phyloP scores from a whole-genome alignment of 140 eudicot genomes.

The Flaveria floridana region DNA sequence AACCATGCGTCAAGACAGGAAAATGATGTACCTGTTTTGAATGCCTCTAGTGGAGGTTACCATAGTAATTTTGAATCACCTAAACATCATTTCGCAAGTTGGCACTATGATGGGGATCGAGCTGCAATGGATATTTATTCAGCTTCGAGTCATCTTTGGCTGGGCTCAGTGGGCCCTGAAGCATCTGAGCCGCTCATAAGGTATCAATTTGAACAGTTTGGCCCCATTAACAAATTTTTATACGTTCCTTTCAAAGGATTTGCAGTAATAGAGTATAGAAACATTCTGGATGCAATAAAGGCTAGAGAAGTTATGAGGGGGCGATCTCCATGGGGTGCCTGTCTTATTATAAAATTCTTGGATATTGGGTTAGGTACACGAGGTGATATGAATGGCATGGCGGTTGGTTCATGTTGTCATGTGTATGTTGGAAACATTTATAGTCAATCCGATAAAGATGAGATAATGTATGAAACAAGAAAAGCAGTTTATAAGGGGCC shows the following conservation, averaged over 20 bases:
- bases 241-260: constrained; percentile 56
- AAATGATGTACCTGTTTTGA: constrained; percentile 34
- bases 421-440: constrained; percentile 71
- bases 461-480: constrained; percentile 60
- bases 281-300: constrained; percentile 72
- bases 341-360: constrained; percentile 62
- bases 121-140: constrained; percentile 68
- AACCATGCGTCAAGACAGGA: constrained; percentile 38
- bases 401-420: constrained; percentile 68
- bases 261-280: constrained; percentile 65
- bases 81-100: constrained; percentile 38
- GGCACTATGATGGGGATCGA: constrained; percentile 82
- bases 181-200: constrained; percentile 71
- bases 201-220: constrained; percentile 78
- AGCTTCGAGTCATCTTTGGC: constrained; percentile 78
- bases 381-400: constrained; percentile 61
- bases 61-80: constrained; percentile 52
- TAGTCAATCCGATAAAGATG: constrained; percentile 74
- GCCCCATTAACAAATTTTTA: constrained; percentile 57
- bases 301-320: constrained; percentile 78
- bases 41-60: constrained; percentile 42
- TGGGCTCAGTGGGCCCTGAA: constrained; percentile 83
- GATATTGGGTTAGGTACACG: constrained; percentile 78
- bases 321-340: constrained; percentile 77
- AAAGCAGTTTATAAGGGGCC: constrained; percentile 59